Evolutionary conservation across 2,329 filamentous ascomycete species (phyloP), one percentile per base, ranked within the genome.

Genomic region (Sclerotinia nivalis): DNA sequence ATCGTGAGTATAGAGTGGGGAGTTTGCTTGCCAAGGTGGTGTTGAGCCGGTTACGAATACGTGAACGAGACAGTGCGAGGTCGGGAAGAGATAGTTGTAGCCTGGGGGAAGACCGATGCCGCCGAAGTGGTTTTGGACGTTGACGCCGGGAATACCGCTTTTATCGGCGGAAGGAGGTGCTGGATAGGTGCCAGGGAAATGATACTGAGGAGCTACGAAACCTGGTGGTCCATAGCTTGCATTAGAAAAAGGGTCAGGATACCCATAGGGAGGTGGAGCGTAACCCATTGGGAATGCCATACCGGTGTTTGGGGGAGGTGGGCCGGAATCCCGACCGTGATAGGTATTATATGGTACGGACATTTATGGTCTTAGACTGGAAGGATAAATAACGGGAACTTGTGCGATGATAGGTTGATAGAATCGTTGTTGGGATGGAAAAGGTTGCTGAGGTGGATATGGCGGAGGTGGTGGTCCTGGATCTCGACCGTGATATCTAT

Each of bases 41-140:
- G 18, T 75, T 22, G 78, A 66, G 74, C 12, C 71, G 4, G 83
- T 82, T 72, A 84, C 84, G 77, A 90, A 83, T 3, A 90, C 81
- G 73, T 89, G 86, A 9, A 89, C 80, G 72, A 87, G 88, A 43
- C 86, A 87, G 77, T 89, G 86, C 72, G 86, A 82, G 0, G 80
- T 74, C 0, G 86, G 83, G 78, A 89, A 89, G 75, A 89, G 84
- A 78, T 88, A 88, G 79, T 88, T 87, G 80, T 88, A 90, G 2
- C 87, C 88, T 0, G 85, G 86, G 74, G 89, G 87, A 71, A 85
- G 85, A 54, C 87, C 86, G 1, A 84, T 81, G 31, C 86, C 86
- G 58, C 87, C 86, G 0, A 85, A 85, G 0, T 84, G 82, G 78
- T 89, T 88, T 60, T 82, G 82, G 79, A 89, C 80, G 72, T 87